phyloP scores from a whole-genome alignment of 805 yeast genomes.

The Candida insectalens region DNA sequence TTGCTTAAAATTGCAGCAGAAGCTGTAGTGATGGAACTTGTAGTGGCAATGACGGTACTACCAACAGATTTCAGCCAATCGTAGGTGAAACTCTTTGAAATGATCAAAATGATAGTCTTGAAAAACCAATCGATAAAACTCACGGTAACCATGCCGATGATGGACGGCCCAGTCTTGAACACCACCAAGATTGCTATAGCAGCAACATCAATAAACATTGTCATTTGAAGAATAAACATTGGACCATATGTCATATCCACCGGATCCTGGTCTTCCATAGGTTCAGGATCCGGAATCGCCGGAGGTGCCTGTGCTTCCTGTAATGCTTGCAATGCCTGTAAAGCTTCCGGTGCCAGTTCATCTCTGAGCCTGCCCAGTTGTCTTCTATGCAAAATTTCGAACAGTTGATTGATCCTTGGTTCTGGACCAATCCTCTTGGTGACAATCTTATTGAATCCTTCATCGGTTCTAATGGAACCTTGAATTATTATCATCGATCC shows the following conservation, averaged over 20 bases:
- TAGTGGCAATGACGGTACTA: not conserved
- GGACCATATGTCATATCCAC: slow-evolving; percentile 7
- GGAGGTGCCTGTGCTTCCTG: not conserved
- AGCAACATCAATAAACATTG: slow-evolving; percentile 14
- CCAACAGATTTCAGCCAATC: not conserved
- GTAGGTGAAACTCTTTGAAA: not conserved
- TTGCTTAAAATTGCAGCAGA: not conserved
- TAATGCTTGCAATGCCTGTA: not conserved
- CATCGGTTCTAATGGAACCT: slow-evolving; percentile 65
- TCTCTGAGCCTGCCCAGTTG: not conserved
- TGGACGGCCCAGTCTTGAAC: slow-evolving; percentile 17
- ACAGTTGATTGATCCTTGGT: slow-evolving; percentile 23
- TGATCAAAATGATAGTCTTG: not conserved
- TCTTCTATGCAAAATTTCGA: slow-evolving; percentile 1
- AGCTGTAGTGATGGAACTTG: not conserved
- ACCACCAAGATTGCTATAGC: slow-evolving; percentile 12
- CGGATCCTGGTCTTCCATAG: not conserved
- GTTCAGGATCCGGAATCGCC: not conserved
- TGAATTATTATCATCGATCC: slow-evolving; percentile 26
- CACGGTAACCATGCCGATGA: slow-evolving; percentile 14
- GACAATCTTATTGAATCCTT: slow-evolving; percentile 53
- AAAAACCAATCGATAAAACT: slow-evolving; percentile 7
- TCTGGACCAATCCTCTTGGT: slow-evolving; percentile 51
- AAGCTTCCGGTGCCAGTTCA: not conserved
- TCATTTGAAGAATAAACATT: slow-evolving; percentile 10